A percentile compares a stretch with the other conserved stretches of the same genome.
phyloP scores from a whole-genome alignment of 2,329 filamentous ascomycete species.

The Penicillium capsulatum region DNA sequence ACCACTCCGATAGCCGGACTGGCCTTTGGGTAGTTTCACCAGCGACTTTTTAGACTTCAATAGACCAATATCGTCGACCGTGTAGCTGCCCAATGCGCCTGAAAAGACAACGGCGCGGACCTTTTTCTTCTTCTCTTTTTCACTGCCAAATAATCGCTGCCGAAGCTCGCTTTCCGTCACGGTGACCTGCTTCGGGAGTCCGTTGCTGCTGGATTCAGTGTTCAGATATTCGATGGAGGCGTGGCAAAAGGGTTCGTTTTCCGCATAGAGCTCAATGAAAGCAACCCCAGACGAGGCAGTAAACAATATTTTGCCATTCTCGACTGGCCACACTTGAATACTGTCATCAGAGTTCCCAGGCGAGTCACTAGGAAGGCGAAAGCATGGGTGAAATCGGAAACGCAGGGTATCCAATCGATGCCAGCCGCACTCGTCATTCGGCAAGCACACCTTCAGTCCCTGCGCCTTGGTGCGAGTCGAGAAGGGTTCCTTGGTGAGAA shows the following conservation, averaged over 20 bases:
- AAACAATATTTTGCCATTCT: slow-evolving; percentile 69
- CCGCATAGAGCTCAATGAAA: slow-evolving; percentile 75
- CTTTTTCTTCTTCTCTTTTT: slow-evolving; percentile 63
- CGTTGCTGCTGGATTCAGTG: slow-evolving; percentile 53
- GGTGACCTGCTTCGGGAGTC: slow-evolving; percentile 65
- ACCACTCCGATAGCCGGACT: slow-evolving; percentile 70
- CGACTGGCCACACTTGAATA: slow-evolving; percentile 80
- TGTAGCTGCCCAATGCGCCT: slow-evolving; percentile 66
- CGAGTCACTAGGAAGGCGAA: slow-evolving; percentile 74
- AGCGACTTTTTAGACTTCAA: slow-evolving; percentile 68
- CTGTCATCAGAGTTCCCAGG: slow-evolving; percentile 63
- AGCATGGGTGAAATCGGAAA: slow-evolving; percentile 86
- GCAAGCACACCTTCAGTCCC: slow-evolving; percentile 66
- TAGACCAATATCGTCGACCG: slow-evolving; percentile 69
- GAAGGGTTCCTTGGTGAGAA: slow-evolving; percentile 75
- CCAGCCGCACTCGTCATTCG: slow-evolving; percentile 83
- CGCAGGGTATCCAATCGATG: slow-evolving; percentile 83
- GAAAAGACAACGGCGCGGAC: slow-evolving; percentile 72
- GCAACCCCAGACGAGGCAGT: slow-evolving; percentile 78
- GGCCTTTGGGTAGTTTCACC: slow-evolving; percentile 70
- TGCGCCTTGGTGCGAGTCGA: slow-evolving; percentile 82
- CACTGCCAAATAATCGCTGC: slow-evolving; percentile 60
- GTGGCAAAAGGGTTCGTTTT: slow-evolving; percentile 76
- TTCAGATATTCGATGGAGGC: slow-evolving; percentile 76
- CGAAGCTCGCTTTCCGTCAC: slow-evolving; percentile 73